Conservation (phyloP, 2,329 filamentous ascomycete species). For the Talaromyces sp. region DNA sequence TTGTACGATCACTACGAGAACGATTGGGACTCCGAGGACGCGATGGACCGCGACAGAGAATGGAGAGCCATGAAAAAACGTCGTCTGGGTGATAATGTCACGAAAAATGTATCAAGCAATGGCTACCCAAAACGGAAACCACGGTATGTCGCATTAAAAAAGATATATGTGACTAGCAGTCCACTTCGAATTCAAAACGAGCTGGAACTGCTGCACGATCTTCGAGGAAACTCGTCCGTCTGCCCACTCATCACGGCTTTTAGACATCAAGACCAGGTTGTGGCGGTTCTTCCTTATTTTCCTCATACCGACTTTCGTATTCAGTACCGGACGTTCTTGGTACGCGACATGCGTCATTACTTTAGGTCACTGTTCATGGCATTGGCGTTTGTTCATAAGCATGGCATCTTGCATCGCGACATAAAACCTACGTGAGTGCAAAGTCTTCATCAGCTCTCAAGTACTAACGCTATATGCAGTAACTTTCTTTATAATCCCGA, state of each 20-base stretch:
- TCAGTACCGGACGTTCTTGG: conserved; percentile 87
- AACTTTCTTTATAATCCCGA: conserved; percentile 92
- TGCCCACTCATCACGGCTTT: conserved; percentile 98
- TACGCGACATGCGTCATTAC: conserved; percentile 84
- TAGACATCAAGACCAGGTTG: conserved; percentile 86
- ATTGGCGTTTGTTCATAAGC: conserved; percentile 74
- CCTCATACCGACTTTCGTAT: conserved; percentile 86
- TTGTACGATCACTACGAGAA: conserved; percentile 80
- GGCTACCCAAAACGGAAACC: conserved; percentile 46
- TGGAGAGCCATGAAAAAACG: conserved; percentile 62
- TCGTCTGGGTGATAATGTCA: conserved; percentile 41
- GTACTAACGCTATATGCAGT: conserved; percentile 25
- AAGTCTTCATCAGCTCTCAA: background rate
- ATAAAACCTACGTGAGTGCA: conserved; percentile 77
- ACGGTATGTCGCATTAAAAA: conserved; percentile 94
- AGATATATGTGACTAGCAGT: conserved; percentile 98
- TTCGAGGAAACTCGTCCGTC: conserved; percentile 77
- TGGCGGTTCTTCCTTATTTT: conserved; percentile 93
- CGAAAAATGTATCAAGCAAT: conserved; percentile 31
- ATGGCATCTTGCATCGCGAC: conserved; percentile 85
- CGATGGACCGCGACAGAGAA: conserved; percentile 56
- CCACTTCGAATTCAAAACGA: conserved; percentile 93
- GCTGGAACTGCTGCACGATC: conserved; percentile 84
- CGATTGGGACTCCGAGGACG: conserved; percentile 72
- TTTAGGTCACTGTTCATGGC: conserved; percentile 85